Evolutionary conservation across 75 land plant species (phyloP), one percentile per base, ranked within the genome.

Genomic region (Larix kaempferi): DNA sequence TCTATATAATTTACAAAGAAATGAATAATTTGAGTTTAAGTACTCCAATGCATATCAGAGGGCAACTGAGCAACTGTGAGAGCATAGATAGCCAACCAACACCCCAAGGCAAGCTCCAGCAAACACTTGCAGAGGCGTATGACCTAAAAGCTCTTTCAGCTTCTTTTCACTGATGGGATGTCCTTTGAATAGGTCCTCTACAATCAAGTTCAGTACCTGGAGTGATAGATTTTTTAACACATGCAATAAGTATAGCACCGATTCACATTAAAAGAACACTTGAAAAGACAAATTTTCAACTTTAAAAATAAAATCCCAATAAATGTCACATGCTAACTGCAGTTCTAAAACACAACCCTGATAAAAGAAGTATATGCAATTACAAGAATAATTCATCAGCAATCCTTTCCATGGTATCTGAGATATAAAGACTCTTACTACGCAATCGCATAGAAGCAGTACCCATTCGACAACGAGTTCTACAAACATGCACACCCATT

Each of bases 91-190:
- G 16, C 98, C 93, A 59, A 87, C 87, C 22, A 88, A 55, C 11
- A 94, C 84, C 17, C 99, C 99, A 27, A 96, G 84, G 56, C 87
- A 7, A 69, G 99, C 99, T 59, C 99, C 99, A 29, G 90, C 99
- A 76, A 91, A 29, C 27, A 96, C 99, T 83, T 96, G 99, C 22
- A 91, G 86, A 37, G 98, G 98, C 44, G 99, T 96, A 82, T 94
- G 98, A 69, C 99, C 99, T 12, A 96, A 84, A 49, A 96, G 91
- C 77, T 94, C 99, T 76, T 96, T 94, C 39, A 96, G 89, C 84
- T 96, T 96, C 78, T 88, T 92, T 81, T 96, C 85, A 74, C 95
- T 94, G 44, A 94, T 83, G 0, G 98, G 99, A 82, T 96, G 99
- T 65, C 98, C 99, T 83, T 96, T 84, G 83, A 96, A 96, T 83